Evolutionary conservation across 305 asterid genomes (phyloP), one percentile per base, ranked within the genome.

Genomic region (Solanum hybrid): DNA sequence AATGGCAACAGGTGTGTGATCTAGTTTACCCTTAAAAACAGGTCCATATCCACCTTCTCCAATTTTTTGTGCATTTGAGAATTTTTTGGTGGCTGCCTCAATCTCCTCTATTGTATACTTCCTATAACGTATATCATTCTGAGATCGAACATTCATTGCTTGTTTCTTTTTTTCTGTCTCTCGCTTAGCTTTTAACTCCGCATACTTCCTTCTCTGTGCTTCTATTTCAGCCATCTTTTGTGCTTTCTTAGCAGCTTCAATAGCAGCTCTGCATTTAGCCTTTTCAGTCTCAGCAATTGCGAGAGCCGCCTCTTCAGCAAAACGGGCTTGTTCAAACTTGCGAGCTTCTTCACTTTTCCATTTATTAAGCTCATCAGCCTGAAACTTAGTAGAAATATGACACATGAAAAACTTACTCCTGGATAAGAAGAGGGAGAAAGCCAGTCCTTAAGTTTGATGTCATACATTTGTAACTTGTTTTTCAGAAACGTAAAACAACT

Each of bases 1-100:
- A 88, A 97, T 95, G 76, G 99, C 98, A 39, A 96, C 98, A 1
- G 94, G 93, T 4, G 98, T 96, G 89, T 96, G 97, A 91, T 96
- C 99, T 29, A 97, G 97, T 84, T 91, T 96, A 69, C 93, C 98
- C 91, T 90, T 93, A 83, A 89, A 96, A 87, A 96, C 99, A 9
- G 99, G 99, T n/a, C 99, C 98, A 87, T 96, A 96, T 83, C 98
- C 98, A 69, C 99, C 99, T 94, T 96, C 99, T 4, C 98, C 99
- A 22, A 96, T 91, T 86, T 93, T 96, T 91, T 89, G 90, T n/a
- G 95, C 90, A 13, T 40, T 91, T 0, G 96, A 89, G 89, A 96
- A 95, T 1, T 92, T 91, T 29, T 91, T 29, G 5, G 98, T 96
- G 31, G 98, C 96, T 28, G 18, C 92, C 90, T 95, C 94, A 35